phyloP scores from a whole-genome alignment of 306 rosid genomes.

The Cucurbita pepo region DNA sequence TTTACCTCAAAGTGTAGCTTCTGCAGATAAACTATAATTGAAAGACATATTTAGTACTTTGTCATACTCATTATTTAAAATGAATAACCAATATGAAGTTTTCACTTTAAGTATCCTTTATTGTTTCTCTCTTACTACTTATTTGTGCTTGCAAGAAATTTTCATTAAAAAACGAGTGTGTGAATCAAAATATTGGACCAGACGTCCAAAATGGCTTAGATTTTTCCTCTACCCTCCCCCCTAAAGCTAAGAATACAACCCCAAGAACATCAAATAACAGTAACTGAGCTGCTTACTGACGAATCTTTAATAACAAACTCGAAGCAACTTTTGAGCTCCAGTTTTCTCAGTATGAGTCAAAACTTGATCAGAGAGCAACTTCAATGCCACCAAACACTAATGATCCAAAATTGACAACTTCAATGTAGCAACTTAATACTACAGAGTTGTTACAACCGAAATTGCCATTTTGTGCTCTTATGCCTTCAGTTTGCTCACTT shows the following conservation, averaged over 20 bases:
- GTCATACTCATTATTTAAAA: neutral
- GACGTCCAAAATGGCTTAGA: neutral
- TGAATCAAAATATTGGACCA: neutral
- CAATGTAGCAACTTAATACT: no score
- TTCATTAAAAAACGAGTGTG: neutral
- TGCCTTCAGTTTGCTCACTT: no score
- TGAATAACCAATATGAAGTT: neutral
- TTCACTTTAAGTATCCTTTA: neutral
- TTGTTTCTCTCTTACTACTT: neutral
- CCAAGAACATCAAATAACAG: neutral
- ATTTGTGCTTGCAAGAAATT: neutral
- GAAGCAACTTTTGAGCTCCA: no score
- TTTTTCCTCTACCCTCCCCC: neutral
- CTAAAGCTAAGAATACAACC: neutral
- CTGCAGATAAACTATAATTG: neutral
- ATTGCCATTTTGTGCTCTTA: no score
- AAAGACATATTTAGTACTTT: neutral
- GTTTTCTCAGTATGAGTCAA: no score
- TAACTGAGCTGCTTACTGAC: neutral
- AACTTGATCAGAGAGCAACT: no score
- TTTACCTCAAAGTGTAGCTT: neutral
- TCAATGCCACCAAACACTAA: no score
- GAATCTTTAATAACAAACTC: no score
- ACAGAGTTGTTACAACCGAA: no score
- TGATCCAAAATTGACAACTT: no score